Evolutionary conservation across 495 filamentous ascomycete species (phyloP).

Genomic region (Daldinia bambusicola): DNA sequence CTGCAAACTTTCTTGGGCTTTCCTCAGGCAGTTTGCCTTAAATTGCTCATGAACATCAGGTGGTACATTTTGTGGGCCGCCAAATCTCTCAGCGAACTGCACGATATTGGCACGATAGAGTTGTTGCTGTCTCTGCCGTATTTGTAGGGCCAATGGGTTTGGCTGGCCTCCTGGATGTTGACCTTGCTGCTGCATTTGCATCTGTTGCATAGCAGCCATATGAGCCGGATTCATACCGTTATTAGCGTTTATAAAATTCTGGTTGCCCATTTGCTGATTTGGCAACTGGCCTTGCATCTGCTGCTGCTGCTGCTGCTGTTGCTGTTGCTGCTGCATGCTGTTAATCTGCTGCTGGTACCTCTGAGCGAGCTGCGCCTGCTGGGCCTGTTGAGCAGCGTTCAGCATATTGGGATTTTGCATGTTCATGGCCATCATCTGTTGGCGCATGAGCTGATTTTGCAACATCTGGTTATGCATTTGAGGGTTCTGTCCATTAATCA

Average conservation of each 20-base stretch:
- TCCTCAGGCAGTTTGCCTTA: constrained; percentile 37
- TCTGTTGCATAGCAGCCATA: constrained; percentile 52
- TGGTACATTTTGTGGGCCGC: constrained; percentile 49
- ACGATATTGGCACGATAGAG: constrained; percentile 61
- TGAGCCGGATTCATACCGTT: constrained; percentile 52
- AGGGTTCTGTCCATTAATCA: constrained; percentile 50
- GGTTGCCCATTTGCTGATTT: constrained; percentile 50
- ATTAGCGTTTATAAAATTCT: constrained; percentile 43
- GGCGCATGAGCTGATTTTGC: constrained; percentile 50
- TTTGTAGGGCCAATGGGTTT: constrained; percentile 40
- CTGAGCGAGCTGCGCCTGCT: constrained; percentile 56
- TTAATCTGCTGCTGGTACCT: constrained; percentile 47
- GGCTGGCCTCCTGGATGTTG: constrained; percentile 23
- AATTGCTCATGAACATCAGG: constrained; percentile 49
- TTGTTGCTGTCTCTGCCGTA: constrained; percentile 50
- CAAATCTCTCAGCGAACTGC: constrained; percentile 53
- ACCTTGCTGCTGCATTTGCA: constrained; percentile 41
- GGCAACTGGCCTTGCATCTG: constrained; percentile 51
- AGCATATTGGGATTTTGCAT: constrained; percentile 45
- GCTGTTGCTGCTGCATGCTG: constrained; percentile 51
- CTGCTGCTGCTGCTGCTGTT: constrained; percentile 49
- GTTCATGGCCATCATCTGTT: constrained; percentile 52
- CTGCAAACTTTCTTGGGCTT: constrained; percentile 42
- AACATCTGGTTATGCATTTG: constrained; percentile 50
- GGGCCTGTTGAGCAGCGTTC: constrained; percentile 55